These are phyloP conservation scores for Phytopythium boreale DNA, from an alignment of 352 stramenopile genomes.

Conservation along the genomic window DNA sequence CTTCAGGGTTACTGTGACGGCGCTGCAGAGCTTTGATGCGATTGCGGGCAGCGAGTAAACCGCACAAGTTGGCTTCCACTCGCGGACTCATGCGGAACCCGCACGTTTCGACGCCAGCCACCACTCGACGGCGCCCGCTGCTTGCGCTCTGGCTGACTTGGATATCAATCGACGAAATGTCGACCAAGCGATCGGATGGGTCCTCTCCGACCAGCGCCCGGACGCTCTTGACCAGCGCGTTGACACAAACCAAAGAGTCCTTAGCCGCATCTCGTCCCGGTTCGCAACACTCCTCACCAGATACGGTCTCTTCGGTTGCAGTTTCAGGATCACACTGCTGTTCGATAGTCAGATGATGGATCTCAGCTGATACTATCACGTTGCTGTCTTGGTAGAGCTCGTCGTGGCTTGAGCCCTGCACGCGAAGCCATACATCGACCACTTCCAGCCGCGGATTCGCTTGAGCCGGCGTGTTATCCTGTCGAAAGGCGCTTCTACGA, in stretches of 20 bases:
- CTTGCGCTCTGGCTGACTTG: neutral
- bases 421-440: neutral
- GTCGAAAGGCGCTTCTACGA: neutral
- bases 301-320: neutral
- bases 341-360: neutral
- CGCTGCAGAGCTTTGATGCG: slow-evolving; percentile 5
- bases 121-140: neutral
- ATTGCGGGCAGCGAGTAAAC: neutral
- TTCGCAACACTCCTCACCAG: neutral
- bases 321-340: neutral
- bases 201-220: neutral
- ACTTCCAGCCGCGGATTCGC: neutral
- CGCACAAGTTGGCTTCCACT: slow-evolving; percentile 3
- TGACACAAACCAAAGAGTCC: neutral
- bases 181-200: neutral
- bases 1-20: neutral
- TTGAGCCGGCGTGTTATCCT: neutral
- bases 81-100: neutral
- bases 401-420: neutral
- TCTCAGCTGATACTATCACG: neutral
- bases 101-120: neutral
- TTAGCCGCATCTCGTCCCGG: neutral
- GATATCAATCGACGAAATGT: neutral
- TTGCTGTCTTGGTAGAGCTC: neutral
- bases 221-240: neutral